Base-by-base conservation (phyloP, 2,329 filamentous ascomycete species). In the Apiospora koreana region DNA sequence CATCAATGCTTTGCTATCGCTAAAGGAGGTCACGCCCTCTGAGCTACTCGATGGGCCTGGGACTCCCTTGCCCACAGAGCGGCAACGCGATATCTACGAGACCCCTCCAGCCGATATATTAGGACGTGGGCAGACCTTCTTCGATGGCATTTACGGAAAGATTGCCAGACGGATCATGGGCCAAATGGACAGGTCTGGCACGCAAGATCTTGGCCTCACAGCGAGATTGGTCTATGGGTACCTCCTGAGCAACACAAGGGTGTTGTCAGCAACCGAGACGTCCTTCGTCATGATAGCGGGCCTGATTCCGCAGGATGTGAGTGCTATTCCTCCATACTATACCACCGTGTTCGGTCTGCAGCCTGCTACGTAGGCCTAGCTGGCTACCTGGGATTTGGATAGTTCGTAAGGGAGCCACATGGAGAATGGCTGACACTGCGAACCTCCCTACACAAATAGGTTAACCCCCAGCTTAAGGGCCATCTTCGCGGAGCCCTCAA, bases 381-480 rank as follows among this genome's bases (percentile, higher is more conserved):
- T 62, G 31, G 21, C 21, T 62, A 21, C 18, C 54, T 23, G 21
- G 31, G 31, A 21, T 14, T 62, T 38, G 66, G 18, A 50, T 23
- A 66, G 6, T n/a, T 7, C 16, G 66, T n/a, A 68, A 23, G 66
- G 45, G 35, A 35, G 64, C 10, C 31, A 10, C 67, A 38, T 31
- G 38, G 62, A 38, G 48, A 28, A n/a, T 41, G 38, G 38, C 67
- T 64, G 38, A 58, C 67, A 41, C 48, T 43, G 42, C 67, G 45
- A 43, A 58, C 28, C 23, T 16, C 8, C 46, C 9, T 3, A 50
- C 21, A 18, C 50, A 25, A 50, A 68, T 69, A 85, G 84, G 82
- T 86, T 23, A 87, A 87, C 70, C 83, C 85, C 7, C 86, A 87
- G 72, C 76, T 87, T 65, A 87, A 87, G 72, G 86, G 86, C 5